Conservation (phyloP, 495 filamentous ascomycete genomes). For the Neurospora cerealis region DNA sequence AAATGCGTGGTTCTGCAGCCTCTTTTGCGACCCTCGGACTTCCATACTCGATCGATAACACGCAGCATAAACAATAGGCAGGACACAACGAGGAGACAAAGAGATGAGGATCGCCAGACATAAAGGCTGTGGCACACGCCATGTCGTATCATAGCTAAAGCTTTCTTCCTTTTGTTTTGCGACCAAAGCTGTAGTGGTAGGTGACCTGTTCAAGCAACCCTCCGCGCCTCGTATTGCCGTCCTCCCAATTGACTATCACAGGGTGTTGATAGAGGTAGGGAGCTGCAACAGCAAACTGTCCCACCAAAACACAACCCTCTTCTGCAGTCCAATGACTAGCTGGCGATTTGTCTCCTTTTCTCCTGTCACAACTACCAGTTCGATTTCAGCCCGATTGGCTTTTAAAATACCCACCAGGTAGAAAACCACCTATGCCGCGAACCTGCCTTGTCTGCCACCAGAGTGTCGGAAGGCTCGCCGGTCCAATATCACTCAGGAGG, state of each 20-base stretch:
- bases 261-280: neutral
- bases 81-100: neutral
- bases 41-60: neutral
- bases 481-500: neutral
- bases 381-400: neutral
- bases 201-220: neutral
- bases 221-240: neutral
- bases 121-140: neutral
- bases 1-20: neutral
- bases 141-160: neutral
- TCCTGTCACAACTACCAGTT: neutral
- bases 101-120: neutral
- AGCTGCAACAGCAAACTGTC: neutral
- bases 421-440: neutral
- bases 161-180: neutral
- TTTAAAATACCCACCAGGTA: neutral
- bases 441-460: accelerated
- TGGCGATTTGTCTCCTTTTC: neutral
- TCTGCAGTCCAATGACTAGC: neutral
- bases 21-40: neutral
- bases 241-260: neutral
- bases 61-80: neutral
- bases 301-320: neutral
- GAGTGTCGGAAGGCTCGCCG: neutral
- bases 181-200: neutral